Base-by-base conservation (phyloP, 2,329 filamentous ascomycete genomes). In the Aureobasidium sp. region DNA sequence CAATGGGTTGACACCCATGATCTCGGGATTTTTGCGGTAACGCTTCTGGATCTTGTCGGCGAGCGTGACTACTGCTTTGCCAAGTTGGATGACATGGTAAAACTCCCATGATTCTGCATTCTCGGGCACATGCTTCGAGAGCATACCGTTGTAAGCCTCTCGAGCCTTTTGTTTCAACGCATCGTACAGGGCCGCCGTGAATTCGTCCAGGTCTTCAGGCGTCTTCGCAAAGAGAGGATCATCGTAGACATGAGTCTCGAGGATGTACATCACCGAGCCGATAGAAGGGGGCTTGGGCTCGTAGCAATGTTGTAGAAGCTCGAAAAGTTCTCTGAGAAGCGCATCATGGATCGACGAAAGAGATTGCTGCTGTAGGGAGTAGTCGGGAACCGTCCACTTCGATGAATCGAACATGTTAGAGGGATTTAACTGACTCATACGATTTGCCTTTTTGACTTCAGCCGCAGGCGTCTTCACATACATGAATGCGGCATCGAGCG, bases 21-120 rank as follows among this genome's bases (percentile, higher is more conserved):
- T 88, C 64, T 90, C 87, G 0, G 90, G 90, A 61, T 88, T 94
- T 67, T 89, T 93, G 67, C 85, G 85, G 74, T 96, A 99, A 51
- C 93, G 85, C 75, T 97, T 97, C 72, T 91, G 87, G 55, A 96
- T 95, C 70, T 87, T 89, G 68, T 95, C 87, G 64, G 88, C 90
- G 33, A 96, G 79, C 65, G 89, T 91, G 51, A 90, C 86, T 5
- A 97, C 90, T 0, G 85, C 84, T 70, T 94, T 90, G 17, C 92
- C 91, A 25, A 99, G 82, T 69, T 92, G 84, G 62, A 96, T 90
- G 60, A 97, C 87, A 72, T 97, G 90, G 64, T 83, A 88, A 71
- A 95, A 93, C 66, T 96, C 85, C 92, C 94, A 96, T 53, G 89
- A 82, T 65, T 91, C 85, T 66, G 90, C 86, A 60, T 87, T 83